Base-by-base conservation (phyloP, 176 grass and related monocot species). In the Eleusine coracana region DNA sequence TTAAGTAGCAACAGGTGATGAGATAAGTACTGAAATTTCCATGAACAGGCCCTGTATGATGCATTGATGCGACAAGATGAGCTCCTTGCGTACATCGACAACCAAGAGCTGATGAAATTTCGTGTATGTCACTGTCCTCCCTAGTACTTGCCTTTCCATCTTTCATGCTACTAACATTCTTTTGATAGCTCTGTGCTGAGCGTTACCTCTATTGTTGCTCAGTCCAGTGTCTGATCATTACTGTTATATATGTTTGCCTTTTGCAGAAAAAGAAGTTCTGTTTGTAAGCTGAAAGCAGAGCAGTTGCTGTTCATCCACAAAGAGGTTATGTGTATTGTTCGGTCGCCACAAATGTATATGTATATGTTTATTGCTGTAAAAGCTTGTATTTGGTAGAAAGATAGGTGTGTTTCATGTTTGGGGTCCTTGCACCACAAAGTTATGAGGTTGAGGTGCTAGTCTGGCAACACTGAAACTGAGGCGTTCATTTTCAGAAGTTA, bases 61-160 rank as follows among this genome's bases (percentile, higher is more conserved):
- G 97, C 97, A 66, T 60, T 99, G 79, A 96, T 99, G 89, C 91
- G 89, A 12, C 97, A 99, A 82, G 93, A 96, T 31, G 97, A 96
- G 78, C 77, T 99, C 55, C 97, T 96, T 13, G 97, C 97, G 12
- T 92, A 92, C 85, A 89, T 99, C 51, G 97, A 99, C 83, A 87
- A 82, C n/a, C 93, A 99, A 80, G 86, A 91, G 65, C 71, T 94
- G 81, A 73, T 87, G 61, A 96, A 89, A 73, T 96, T 99, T 40
- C 97, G 78, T 77, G 97, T 99, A 92, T 40, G 86, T 92, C 58
- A 23, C 61, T 48, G 29, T 20, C 23, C 49, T 81, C 61, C 42
- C 23, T 5, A 37, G 0, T 64, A 5, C n/a, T 31, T 68, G 39
- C 17, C n/a, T 36, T 40, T 17, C 21, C 52, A 25, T 15, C 10